A percentile compares a stretch with the other conserved stretches of the same genome.
Conservation (phyloP, 148 eudicot species). For the Camellia sinensis region DNA sequence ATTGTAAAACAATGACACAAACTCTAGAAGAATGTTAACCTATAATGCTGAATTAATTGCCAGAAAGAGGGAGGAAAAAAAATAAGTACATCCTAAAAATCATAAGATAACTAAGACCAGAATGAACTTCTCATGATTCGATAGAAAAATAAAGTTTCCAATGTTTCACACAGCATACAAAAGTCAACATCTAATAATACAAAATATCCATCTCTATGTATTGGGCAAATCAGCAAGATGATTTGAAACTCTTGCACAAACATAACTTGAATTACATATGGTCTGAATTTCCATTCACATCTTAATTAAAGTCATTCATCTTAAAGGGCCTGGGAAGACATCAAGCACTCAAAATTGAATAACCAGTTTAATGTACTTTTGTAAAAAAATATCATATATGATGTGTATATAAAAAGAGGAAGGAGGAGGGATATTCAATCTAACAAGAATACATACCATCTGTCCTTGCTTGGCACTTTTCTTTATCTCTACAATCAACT, state of each 20-base stretch:
- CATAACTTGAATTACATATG: neutral
- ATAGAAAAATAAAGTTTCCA: neutral
- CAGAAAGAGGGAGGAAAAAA: neutral
- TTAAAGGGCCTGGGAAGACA: neutral
- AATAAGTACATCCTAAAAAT: neutral
- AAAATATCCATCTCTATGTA: neutral
- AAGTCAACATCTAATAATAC: neutral
- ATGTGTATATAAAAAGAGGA: neutral
- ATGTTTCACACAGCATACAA: neutral
- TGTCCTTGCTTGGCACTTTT: conserved; percentile 99
- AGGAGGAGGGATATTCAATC: neutral
- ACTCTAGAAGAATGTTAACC: conserved; percentile 3
- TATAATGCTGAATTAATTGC: neutral
- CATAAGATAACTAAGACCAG: neutral
- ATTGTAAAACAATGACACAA: neutral
- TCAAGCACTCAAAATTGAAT: neutral
- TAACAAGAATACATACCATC: conserved; percentile 55
- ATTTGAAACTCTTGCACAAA: neutral
- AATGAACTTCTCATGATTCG: neutral
- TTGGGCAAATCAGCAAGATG: neutral
- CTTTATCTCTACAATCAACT: conserved; percentile 84
- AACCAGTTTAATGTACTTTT: neutral
- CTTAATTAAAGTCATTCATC: neutral
- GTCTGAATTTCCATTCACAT: neutral
- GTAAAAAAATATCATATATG: neutral